Conservation (phyloP, 371 early-diverging fungal species). For the Mucor mucedo region DNA sequence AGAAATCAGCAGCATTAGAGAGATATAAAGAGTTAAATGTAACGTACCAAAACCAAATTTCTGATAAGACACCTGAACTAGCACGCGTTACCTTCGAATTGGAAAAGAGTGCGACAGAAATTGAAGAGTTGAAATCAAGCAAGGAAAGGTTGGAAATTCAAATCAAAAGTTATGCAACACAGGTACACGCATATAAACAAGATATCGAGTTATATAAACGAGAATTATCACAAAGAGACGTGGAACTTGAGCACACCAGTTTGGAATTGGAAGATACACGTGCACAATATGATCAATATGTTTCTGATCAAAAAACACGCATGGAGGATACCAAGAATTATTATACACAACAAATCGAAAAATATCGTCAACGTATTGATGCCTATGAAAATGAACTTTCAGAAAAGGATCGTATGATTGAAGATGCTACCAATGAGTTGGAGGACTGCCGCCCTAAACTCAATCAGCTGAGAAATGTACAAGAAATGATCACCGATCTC, state of each 20-base stretch:
- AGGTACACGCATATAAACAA: neutral
- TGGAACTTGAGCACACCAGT: neutral
- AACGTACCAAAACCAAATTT: neutral
- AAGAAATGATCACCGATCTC: constrained; percentile 2
- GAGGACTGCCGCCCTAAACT: constrained; percentile 1
- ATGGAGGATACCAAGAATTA: neutral
- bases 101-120: too few relatives aligned
- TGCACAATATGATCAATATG: neutral
- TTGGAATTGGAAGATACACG: neutral
- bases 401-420: neutral
- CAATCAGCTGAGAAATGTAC: neutral
- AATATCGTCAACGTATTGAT: constrained; percentile 6
- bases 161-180: neutral
- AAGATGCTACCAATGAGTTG: neutral
- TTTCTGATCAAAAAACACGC: neutral
- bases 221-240: neutral
- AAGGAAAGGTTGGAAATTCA: too few relatives aligned
- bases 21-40: too few relatives aligned
- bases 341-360: neutral
- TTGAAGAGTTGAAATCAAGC: too few relatives aligned
- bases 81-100: too few relatives aligned
- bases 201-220: neutral
- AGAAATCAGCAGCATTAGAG: neutral
- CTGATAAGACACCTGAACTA: neutral
- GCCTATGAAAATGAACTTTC: neutral